Percentiles rank a stretch among this genome's conserved stretches.
These are phyloP conservation scores for Penicillium sp. DNA, from an alignment of 2,329 filamentous ascomycete species.

Conservation along the genomic window DNA sequence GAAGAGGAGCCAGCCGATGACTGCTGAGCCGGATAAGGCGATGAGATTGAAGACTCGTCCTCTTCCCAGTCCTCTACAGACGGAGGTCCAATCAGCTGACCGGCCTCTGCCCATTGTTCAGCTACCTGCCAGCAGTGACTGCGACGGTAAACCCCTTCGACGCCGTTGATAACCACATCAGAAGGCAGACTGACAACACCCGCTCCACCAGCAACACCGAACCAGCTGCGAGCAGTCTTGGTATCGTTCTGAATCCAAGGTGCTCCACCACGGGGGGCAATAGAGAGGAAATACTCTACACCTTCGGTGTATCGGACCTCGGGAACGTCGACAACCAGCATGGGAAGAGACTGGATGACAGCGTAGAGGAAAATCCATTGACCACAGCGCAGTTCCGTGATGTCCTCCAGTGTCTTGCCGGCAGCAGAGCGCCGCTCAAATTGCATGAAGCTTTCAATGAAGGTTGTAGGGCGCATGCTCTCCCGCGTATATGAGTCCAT, in stretches of 20 bases:
- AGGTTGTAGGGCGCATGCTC: conserved; percentile 53
- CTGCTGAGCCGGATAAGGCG: conserved; percentile 38
- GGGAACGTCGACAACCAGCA: conserved; percentile 51
- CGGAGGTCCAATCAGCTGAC: conserved; percentile 34
- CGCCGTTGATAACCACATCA: conserved; percentile 65
- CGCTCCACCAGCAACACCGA: conserved; percentile 60
- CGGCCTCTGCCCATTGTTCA: conserved; percentile 58
- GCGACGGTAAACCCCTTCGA: conserved; percentile 67
- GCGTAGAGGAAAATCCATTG: conserved; percentile 55
- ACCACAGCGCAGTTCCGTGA: conserved; percentile 49
- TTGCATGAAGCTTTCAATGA: conserved; percentile 50
- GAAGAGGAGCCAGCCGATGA: conserved; percentile 40
- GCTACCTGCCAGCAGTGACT: conserved; percentile 70
- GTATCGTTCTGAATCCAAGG: conserved; percentile 51
- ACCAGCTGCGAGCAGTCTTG: conserved; percentile 48
- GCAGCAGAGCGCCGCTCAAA: conserved; percentile 48
- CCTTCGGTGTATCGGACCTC: conserved; percentile 46
- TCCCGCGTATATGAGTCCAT: conserved; percentile 80
- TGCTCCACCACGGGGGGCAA: conserved; percentile 49
- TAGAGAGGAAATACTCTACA: conserved; percentile 53
- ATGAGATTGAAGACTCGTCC: conserved; percentile 40
- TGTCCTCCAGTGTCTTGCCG: conserved; percentile 46
- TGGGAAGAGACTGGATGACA: conserved; percentile 50
- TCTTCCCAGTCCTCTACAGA: conserved; percentile 38
- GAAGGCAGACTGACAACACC: conserved; percentile 63